Percentiles rank a stretch among this genome's conserved stretches.
These are phyloP conservation scores for Albifimbria verrucaria DNA, from an alignment of 2,329 filamentous ascomycete genomes.

Conservation along the genomic window DNA sequence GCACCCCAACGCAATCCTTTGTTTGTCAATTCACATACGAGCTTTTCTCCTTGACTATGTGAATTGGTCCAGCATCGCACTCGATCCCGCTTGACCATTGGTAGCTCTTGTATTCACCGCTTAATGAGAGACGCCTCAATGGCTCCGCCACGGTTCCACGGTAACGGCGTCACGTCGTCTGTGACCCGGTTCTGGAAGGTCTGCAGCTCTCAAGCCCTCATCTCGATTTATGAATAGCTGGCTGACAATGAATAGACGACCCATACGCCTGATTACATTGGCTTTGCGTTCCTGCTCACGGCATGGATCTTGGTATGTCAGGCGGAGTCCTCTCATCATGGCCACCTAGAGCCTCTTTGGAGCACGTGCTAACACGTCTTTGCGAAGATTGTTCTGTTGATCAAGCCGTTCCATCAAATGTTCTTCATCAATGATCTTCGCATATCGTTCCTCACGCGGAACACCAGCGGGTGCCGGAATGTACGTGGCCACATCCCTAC, in stretches of 20 bases:
- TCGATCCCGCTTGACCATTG: no score
- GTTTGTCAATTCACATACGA: no score
- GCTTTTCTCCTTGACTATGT: no score
- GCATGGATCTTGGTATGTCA: conserved; percentile 59
- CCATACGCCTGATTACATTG: conserved; percentile 85
- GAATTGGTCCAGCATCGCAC: no score
- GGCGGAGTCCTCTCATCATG: background rate
- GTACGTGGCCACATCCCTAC: conserved; percentile 41
- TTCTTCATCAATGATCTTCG: conserved; percentile 83
- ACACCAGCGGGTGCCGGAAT: conserved; percentile 76
- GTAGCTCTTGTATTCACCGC: no score
- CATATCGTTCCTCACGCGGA: conserved; percentile 83
- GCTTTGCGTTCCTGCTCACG: conserved; percentile 66
- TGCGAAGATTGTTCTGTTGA: conserved; percentile 29
- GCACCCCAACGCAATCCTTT: no score
- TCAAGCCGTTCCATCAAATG: conserved; percentile 90
- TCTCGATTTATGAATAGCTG: background rate
- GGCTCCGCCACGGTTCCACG: background rate
- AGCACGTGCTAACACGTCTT: background rate
- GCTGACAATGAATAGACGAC: conserved; percentile 54
- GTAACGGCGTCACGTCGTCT: conserved; percentile 19
- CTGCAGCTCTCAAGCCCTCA: conserved; percentile 5
- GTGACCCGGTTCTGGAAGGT: conserved; percentile 47
- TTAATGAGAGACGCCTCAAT: no score
- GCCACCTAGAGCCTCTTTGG: no score